Evolutionary conservation across 495 filamentous ascomycete genomes (phyloP).

Genomic region (Rhypophila decipiens): DNA sequence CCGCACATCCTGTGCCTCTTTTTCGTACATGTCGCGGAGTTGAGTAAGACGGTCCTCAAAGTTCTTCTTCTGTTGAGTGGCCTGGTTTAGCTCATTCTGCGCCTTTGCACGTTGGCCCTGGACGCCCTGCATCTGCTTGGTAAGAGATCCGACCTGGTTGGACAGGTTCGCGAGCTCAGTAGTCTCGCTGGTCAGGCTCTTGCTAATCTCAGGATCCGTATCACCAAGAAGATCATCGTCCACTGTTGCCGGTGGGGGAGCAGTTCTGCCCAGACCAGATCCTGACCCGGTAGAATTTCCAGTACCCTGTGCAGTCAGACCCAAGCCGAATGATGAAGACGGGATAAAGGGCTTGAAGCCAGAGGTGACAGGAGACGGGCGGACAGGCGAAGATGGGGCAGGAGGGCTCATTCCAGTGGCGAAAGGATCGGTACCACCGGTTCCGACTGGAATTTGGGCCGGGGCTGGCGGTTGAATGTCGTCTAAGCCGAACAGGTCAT

Average conservation of each 20-base stretch:
- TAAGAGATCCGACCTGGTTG: constrained; percentile 83
- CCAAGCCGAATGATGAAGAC: constrained; percentile 83
- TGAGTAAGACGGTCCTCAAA: constrained; percentile 83
- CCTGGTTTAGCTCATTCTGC: constrained; percentile 72
- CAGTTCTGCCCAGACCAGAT: constrained; percentile 21
- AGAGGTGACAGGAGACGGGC: constrained; percentile 39
- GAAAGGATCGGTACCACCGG: constrained; percentile 70
- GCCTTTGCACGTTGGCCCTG: constrained; percentile 70
- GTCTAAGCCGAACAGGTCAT: constrained; percentile 89
- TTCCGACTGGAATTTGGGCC: constrained; percentile 59
- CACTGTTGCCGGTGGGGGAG: constrained; percentile 42
- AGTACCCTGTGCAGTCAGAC: constrained; percentile 68
- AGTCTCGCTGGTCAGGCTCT: constrained; percentile 79
- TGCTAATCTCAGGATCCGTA: constrained; percentile 82
- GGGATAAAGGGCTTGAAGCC: constrained; percentile 88
- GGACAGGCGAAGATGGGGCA: constrained; percentile 47
- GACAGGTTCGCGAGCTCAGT: constrained; percentile 93
- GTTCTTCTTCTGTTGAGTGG: constrained; percentile 78
- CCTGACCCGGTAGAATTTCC: constrained; percentile 58
- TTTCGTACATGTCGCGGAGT: constrained; percentile 80
- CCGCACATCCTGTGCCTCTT: constrained; percentile 81
- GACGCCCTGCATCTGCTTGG: constrained; percentile 89
- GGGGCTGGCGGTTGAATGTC: constrained; percentile 49
- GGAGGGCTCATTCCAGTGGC: constrained; percentile 37
- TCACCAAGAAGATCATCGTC: constrained; percentile 93